These are phyloP conservation scores for Fusarium sp. DNA, from an alignment of 2,329 filamentous ascomycete species.

Conservation along the genomic window DNA sequence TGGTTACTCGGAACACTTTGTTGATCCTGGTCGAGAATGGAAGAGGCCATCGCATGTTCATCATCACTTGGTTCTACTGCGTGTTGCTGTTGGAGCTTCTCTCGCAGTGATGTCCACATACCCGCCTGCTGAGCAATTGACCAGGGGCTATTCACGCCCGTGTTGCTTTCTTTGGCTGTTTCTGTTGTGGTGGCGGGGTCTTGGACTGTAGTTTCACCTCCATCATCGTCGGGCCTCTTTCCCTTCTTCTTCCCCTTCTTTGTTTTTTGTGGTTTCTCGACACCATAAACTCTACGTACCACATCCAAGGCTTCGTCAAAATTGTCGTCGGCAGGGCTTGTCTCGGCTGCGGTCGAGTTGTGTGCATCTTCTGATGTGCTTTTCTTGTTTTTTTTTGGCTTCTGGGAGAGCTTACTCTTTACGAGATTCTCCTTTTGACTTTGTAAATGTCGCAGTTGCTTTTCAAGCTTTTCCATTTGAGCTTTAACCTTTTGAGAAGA, in stretches of 20 bases:
- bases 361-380: background rate
- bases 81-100: constrained; percentile 37
- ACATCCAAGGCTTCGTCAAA: constrained; percentile 38
- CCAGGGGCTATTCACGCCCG: background rate
- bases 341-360: background rate
- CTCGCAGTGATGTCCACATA: constrained; percentile 45
- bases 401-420: background rate
- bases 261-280: constrained; percentile 12
- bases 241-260: constrained; percentile 14
- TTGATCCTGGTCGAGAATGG: background rate
- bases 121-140: constrained; percentile 14
- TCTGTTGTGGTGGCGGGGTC: background rate
- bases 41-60: background rate
- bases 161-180: background rate
- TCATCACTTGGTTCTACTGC: background rate
- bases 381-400: background rate
- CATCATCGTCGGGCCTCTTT: background rate
- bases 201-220: background rate
- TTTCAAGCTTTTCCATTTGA: background rate
- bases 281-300: constrained; percentile 40
- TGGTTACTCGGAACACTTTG: background rate
- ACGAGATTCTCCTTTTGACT: background rate
- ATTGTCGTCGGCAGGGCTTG: constrained; percentile 7
- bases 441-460: background rate
- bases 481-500: background rate